Evolutionary conservation across 163 green algal species (phyloP).

Genomic region (Scenedesmus sp.): DNA sequence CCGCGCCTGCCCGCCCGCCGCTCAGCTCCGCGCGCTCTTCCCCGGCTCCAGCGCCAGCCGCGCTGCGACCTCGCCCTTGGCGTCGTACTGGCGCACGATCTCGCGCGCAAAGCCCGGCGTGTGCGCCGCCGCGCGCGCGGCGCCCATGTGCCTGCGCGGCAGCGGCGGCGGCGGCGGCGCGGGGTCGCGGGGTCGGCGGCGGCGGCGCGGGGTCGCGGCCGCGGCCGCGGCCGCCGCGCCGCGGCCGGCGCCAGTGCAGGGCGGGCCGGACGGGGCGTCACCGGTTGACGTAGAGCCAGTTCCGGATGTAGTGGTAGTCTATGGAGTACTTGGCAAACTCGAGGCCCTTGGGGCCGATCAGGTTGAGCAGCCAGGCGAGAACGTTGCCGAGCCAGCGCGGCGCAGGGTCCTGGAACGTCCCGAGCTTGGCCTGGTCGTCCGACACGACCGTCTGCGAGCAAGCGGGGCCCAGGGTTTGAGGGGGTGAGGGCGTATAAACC

Average conservation of each 20-base stretch:
- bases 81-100: constrained; percentile 84
- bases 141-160: constrained; percentile 62
- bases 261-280: not conserved
- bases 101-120: constrained; percentile 83
- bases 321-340: constrained; percentile 97
- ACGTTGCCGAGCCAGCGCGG: constrained; percentile 89
- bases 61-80: constrained; percentile 47
- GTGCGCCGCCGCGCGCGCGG: constrained; percentile 72
- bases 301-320: constrained; percentile 98
- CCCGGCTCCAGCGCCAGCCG: constrained; percentile 30
- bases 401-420: constrained; percentile 75
- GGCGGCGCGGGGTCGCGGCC: not conserved
- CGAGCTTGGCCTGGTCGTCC: constrained; percentile 95
- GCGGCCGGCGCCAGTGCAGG: not conserved
- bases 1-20: not conserved
- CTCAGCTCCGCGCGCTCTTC: constrained; percentile 19
- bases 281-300: constrained; percentile 94
- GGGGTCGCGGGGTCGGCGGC: not conserved
- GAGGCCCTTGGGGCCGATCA: constrained; percentile 85
- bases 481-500: too few relatives aligned
- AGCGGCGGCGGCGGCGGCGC: too few relatives aligned
- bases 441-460: constrained; percentile 84
- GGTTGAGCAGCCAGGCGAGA: constrained; percentile 87
- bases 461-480: not conserved
- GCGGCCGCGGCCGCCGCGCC: not conserved